Percentiles rank a stretch among this genome's conserved stretches.
phyloP scores from a whole-genome alignment of 2,329 filamentous ascomycete species.

The Cordyceps farinosa region DNA sequence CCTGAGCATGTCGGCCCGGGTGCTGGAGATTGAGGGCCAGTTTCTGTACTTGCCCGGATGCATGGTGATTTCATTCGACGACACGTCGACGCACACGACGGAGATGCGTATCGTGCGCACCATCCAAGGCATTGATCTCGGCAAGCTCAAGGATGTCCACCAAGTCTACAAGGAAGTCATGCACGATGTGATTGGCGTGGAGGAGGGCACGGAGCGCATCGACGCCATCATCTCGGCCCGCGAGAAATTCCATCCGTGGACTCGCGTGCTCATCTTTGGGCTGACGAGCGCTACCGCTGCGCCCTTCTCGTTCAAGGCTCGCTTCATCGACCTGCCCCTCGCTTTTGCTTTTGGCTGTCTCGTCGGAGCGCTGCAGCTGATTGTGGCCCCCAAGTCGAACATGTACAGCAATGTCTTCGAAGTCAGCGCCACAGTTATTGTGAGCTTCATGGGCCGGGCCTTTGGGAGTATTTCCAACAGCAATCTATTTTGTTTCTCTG shows the following conservation, averaged over 20 bases:
- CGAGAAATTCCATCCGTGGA: conserved; percentile 50
- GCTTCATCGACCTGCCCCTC: conserved; percentile 69
- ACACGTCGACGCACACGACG: conserved; percentile 60
- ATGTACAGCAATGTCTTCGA: conserved; percentile 66
- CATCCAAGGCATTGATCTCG: conserved; percentile 56
- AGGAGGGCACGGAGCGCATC: conserved; percentile 53
- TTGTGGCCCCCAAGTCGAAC: conserved; percentile 65
- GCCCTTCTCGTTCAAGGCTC: conserved; percentile 70
- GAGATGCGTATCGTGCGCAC: conserved; percentile 63
- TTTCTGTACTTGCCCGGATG: conserved; percentile 87
- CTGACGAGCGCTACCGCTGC: conserved; percentile 68
- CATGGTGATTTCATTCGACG: conserved; percentile 90
- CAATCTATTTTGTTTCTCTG: conserved; percentile 61
- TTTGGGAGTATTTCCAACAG: conserved; percentile 56
- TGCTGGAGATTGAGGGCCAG: conserved; percentile 81
- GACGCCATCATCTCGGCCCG: conserved; percentile 52
- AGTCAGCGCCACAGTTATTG: conserved; percentile 57
- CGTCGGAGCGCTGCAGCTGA: conserved; percentile 66
- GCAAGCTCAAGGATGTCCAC: conserved; percentile 58
- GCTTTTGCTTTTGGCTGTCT: conserved; percentile 67
- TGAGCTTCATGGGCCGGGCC: conserved; percentile 59
- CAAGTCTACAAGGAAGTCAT: conserved; percentile 63
- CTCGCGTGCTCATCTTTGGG: conserved; percentile 64
- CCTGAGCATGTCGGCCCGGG: conserved; percentile 77
- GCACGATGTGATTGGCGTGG: conserved; percentile 55